Evolutionary conservation across 148 eudicot species (phyloP).

Genomic region (Chenopodium formosanum): DNA sequence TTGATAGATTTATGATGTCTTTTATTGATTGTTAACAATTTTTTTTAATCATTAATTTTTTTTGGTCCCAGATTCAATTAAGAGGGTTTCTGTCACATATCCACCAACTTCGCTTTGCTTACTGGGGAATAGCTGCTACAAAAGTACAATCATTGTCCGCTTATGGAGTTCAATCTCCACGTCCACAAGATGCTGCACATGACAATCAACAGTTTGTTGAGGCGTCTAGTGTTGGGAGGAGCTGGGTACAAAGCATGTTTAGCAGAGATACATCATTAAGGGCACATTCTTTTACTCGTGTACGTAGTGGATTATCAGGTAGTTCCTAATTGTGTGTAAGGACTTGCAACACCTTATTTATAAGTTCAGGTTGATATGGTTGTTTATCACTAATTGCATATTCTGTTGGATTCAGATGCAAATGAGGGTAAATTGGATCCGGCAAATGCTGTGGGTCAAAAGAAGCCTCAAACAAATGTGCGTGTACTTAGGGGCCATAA

Average conservation of each 20-base stretch:
- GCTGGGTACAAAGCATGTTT: conserved; percentile 99
- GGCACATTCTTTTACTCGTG: conserved; percentile 70
- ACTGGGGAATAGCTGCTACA: conserved; percentile 82
- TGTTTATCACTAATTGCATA: conserved; percentile 12
- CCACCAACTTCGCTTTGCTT: conserved; percentile 66
- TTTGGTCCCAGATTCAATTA: conserved; percentile 64
- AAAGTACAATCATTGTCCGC: conserved; percentile 58
- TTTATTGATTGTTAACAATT: conserved; percentile 14
- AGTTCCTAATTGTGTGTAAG: conserved; percentile 45
- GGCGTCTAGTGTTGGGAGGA: conserved; percentile 90
- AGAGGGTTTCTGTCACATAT: conserved; percentile 85
- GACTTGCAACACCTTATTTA: conserved; percentile 45
- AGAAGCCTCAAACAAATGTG: conserved; percentile 71
- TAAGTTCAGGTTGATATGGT: conserved; percentile 9
- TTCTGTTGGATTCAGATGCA: conserved; percentile 40
- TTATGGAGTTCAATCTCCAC: conserved; percentile 74
- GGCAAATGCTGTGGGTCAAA: conserved; percentile 62
- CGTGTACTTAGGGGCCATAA: conserved; percentile 92
- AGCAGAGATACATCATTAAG: conserved; percentile 59
- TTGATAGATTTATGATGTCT: conserved; percentile 4
- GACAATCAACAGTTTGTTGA: conserved; percentile 76
- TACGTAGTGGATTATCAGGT: conserved; percentile 46
- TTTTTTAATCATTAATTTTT: conserved; percentile 9
- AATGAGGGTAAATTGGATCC: conserved; percentile 70
- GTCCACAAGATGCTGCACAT: conserved; percentile 60